A percentile compares a stretch with the other conserved stretches of the same genome.
Evolutionary conservation across 805 yeast genomes (phyloP).

Genomic region (Cyberlindnera lachancei): DNA sequence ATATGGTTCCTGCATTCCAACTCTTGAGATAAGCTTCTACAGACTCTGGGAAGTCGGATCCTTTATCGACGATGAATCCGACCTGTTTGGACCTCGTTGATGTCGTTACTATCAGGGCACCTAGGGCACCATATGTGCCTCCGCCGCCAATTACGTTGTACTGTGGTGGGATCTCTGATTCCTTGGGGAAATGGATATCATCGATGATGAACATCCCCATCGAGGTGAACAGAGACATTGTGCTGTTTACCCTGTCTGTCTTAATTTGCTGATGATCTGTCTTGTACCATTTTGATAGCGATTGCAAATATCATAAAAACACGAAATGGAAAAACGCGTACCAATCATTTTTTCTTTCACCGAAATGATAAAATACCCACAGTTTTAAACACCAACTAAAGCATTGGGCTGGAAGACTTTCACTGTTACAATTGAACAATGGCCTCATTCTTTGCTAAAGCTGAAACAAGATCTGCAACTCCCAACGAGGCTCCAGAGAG

Average conservation of each 20-base stretch:
- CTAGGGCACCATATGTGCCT: slow-evolving; percentile 73
- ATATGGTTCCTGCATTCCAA: slow-evolving; percentile 59
- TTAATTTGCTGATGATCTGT: no score
- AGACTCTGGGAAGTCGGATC: slow-evolving; percentile 61
- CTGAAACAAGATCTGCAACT: no score
- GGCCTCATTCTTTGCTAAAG: slow-evolving; percentile 20
- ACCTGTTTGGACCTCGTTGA: slow-evolving; percentile 32
- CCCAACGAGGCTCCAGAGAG: slow-evolving; percentile 22
- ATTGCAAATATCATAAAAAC: no score
- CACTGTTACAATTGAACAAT: slow-evolving; percentile 4
- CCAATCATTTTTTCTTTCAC: no score
- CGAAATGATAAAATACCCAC: no score
- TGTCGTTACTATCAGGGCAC: slow-evolving; percentile 54
- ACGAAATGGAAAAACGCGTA: no score
- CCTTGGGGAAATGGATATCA: slow-evolving; percentile 56
- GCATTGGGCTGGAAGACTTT: no score
- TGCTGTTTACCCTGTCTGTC: no score
- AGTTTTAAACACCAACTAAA: no score
- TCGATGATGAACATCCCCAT: slow-evolving; percentile 90
- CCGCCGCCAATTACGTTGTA: slow-evolving; percentile 79
- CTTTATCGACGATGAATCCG: slow-evolving; percentile 75
- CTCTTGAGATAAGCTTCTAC: slow-evolving; percentile 36
- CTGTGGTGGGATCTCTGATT: slow-evolving; percentile 24
- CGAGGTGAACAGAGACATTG: slow-evolving; percentile 41
- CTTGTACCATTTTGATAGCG: no score